Evolutionary conservation across 441 rosid species (phyloP), one percentile per base, ranked within the genome.

Genomic region (Pelargonium australe): DNA sequence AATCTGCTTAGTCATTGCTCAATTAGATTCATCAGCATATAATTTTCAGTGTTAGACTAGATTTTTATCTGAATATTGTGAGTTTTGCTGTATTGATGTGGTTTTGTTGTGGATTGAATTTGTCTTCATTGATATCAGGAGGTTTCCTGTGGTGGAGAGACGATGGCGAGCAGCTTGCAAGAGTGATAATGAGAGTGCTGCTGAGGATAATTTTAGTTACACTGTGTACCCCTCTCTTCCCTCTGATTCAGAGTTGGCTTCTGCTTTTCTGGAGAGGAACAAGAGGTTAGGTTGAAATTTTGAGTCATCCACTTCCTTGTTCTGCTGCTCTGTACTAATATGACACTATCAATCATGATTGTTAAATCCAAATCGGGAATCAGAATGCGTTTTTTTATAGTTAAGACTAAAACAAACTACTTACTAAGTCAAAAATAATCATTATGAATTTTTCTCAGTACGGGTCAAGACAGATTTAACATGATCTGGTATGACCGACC

Each of bases 101-200:
- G 3, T 28, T 28, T 28, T 28, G 34, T 28, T 28, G 34, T 40
- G 45, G 17, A 45, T 19, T 44, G 47, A 4, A 28, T 70, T 43
- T 41, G 55, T 19, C 12, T 1, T 12, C 37, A 16, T 47, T 43
- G 5, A 23, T 20, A 62, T 28, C 43, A 92, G 99, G 99, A 80
- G 83, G 82, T 94, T 94, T 69, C 94, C 91, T 13, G 97, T 83
- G 65, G 91, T 89, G 47, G 97, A 88, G 85, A 79, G 79, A 78
- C 96, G 72, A 69, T 89, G 99, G 96, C 68, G 78, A 61, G 79
- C 76, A 43, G 86, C 87, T 79, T 88, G 86, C 80, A 83, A 81
- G 73, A 64, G 64, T 47, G 86, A 76, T 68, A 83, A 74, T 34
- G 83, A 79, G 69, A 76, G 17, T 73, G 72, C 63, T 10, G 63